Percentiles rank a stretch among this genome's conserved stretches.
Conservation (phyloP, 2,329 filamentous ascomycete genomes). For the Aspergillus sp. region DNA sequence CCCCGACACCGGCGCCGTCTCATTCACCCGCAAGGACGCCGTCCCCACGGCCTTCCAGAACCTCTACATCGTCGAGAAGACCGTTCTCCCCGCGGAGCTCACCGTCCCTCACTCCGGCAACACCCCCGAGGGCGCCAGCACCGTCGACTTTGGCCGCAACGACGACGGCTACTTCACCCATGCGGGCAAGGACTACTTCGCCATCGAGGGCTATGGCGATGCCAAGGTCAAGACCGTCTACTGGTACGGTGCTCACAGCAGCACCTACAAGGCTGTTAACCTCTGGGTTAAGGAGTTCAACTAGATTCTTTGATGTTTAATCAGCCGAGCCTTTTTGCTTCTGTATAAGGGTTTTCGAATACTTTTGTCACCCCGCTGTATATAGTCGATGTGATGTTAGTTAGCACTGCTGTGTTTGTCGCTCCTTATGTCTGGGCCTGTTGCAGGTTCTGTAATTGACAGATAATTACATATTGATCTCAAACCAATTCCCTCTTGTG, state of each 20-base stretch:
- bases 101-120: constrained; percentile 30
- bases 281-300: constrained; percentile 28
- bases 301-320: neutral
- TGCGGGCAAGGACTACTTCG: constrained; percentile 25
- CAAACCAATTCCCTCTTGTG: no score
- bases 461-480: no score
- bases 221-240: constrained; percentile 22
- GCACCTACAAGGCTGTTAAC: constrained; percentile 18
- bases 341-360: no score
- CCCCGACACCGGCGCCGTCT: constrained; percentile 20
- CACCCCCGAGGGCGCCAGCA: constrained; percentile 24
- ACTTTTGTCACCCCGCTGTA: no score
- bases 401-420: no score
- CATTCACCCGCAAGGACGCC: constrained; percentile 23
- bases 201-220: constrained; percentile 25
- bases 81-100: constrained; percentile 20
- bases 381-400: no score
- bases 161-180: constrained; percentile 28
- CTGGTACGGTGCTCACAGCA: constrained; percentile 28
- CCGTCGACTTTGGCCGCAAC: constrained; percentile 25
- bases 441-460: no score
- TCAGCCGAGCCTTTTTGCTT: no score
- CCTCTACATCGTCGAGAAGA: constrained; percentile 27
- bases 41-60: constrained; percentile 29
- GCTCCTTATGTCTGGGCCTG: no score